Conservation (phyloP, 2,329 filamentous ascomycete species). For the Fusarium avenaceum region DNA sequence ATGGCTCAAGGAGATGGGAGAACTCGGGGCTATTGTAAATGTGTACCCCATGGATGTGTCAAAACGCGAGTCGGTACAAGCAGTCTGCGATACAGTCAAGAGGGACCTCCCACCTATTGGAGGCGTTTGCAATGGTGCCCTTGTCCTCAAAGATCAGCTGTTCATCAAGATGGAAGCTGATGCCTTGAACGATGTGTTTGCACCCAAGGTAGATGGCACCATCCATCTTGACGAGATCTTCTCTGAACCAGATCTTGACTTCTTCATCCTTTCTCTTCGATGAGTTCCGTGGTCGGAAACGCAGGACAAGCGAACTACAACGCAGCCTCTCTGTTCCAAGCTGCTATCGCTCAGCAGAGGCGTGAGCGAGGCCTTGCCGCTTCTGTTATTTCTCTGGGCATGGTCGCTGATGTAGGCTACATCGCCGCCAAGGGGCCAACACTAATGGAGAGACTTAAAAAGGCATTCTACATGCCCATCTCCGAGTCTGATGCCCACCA, state of each 20-base stretch:
- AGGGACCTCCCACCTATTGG: background rate
- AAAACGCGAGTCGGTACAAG: slow-evolving; percentile 6
- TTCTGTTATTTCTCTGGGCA: slow-evolving; percentile 7
- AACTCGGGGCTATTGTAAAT: background rate
- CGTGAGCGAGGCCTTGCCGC: background rate
- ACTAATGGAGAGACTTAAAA: slow-evolving; percentile 1
- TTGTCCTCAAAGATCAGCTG: slow-evolving; percentile 8
- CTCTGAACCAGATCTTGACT: background rate
- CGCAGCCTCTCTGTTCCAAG: slow-evolving; percentile 7
- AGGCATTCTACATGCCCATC: slow-evolving; percentile 11
- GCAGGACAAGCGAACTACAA: slow-evolving; percentile 14
- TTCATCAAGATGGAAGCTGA: slow-evolving; percentile 9
- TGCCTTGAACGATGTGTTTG: slow-evolving; percentile 5
- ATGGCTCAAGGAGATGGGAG: slow-evolving; percentile 8
- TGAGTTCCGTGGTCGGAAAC: slow-evolving; percentile 8
- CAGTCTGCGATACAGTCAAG: background rate
- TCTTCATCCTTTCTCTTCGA: slow-evolving; percentile 1
- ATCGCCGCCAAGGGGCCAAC: slow-evolving; percentile 8
- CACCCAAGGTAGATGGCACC: slow-evolving; percentile 9
- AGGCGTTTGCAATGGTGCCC: slow-evolving; percentile 10
- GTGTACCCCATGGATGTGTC: slow-evolving; percentile 16
- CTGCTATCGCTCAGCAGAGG: background rate
- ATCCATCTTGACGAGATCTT: background rate
- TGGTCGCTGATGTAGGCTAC: slow-evolving; percentile 10
- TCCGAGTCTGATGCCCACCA: slow-evolving; percentile 9